These are phyloP conservation scores for Exophiala alcalophila DNA, from an alignment of 2,329 filamentous ascomycete genomes.

Conservation along the genomic window DNA sequence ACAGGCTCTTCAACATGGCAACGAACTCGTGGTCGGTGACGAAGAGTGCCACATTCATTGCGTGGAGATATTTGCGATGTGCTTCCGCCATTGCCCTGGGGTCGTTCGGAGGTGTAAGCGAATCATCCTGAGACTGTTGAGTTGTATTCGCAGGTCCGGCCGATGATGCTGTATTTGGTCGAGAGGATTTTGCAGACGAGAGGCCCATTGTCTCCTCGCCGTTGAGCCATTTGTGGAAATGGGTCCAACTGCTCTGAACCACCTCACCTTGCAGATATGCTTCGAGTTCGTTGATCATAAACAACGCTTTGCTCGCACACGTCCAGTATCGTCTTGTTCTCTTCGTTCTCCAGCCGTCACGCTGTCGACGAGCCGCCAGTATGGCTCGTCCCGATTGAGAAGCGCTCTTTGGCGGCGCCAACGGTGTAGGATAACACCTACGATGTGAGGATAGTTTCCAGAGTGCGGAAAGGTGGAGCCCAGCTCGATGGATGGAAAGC, in stretches of 20 bases:
- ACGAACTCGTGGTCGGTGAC: slow-evolving; percentile 43
- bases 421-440: slow-evolving; percentile 71
- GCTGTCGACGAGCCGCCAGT: slow-evolving; percentile 60
- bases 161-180: slow-evolving; percentile 38
- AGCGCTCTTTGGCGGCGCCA: slow-evolving; percentile 61
- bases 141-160: slow-evolving; percentile 15
- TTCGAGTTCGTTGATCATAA: slow-evolving; percentile 83
- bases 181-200: slow-evolving; percentile 34
- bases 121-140: slow-evolving; percentile 4
- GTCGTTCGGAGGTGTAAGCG: slow-evolving; percentile 46
- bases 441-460: slow-evolving; percentile 83
- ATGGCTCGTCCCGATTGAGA: slow-evolving; percentile 59
- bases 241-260: slow-evolving; percentile 74
- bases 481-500: slow-evolving; percentile 77
- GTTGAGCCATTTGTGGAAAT: slow-evolving; percentile 73
- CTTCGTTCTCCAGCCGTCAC: slow-evolving; percentile 61
- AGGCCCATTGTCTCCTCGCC: slow-evolving; percentile 36
- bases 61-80: slow-evolving; percentile 71
- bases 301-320: slow-evolving; percentile 79
- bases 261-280: slow-evolving; percentile 89
- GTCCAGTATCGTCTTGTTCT: slow-evolving; percentile 85
- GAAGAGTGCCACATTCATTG: slow-evolving; percentile 53
- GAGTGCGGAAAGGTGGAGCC: slow-evolving; percentile 76
- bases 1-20: slow-evolving; percentile 37
- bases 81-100: slow-evolving; percentile 80